Percentiles rank a stretch among this genome's conserved stretches.
Evolutionary conservation across 192 early-diverging fungal genomes (phyloP).

Genomic region (Pilobolus umbonatus): DNA sequence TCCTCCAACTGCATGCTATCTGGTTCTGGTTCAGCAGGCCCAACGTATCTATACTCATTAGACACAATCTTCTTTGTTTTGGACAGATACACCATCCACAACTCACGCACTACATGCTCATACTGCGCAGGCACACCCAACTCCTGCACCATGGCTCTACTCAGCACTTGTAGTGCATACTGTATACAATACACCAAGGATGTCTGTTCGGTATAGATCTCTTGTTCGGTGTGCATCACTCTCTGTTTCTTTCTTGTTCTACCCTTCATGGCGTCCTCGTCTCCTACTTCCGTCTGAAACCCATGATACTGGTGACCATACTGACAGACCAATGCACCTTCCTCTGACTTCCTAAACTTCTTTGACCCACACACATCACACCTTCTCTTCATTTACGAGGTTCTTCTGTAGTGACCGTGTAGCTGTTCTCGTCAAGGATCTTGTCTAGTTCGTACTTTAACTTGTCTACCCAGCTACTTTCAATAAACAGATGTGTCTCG

Average conservation of each 20-base stretch:
- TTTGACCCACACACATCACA: constrained; percentile 27
- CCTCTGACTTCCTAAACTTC: constrained; percentile 9
- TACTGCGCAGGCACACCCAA: constrained; percentile 25
- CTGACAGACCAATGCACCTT: constrained; percentile 25
- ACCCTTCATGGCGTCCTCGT: not conserved
- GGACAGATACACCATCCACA: constrained; percentile 33
- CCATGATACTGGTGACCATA: constrained; percentile 32
- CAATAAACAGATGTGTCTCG: constrained; percentile 76
- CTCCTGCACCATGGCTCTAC: constrained; percentile 17
- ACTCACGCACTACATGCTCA: constrained; percentile 26
- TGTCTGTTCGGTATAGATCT: no score
- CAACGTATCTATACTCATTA: not conserved
- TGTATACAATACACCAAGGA: no score
- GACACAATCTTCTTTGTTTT: constrained; percentile 3
- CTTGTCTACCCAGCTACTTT: constrained; percentile 50
- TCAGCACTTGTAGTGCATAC: constrained; percentile 9
- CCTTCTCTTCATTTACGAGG: not conserved
- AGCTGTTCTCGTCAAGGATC: constrained; percentile 71
- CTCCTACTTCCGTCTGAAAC: constrained; percentile 20
- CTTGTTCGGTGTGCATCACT: not conserved
- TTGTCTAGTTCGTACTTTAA: constrained; percentile 62
- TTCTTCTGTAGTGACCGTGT: constrained; percentile 34
- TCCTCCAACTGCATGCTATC: not conserved
- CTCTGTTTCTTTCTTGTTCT: not conserved
- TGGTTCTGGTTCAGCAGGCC: not conserved